Conservation (phyloP, 2,329 filamentous ascomycete genomes). For the Colletotrichum graminicola region DNA sequence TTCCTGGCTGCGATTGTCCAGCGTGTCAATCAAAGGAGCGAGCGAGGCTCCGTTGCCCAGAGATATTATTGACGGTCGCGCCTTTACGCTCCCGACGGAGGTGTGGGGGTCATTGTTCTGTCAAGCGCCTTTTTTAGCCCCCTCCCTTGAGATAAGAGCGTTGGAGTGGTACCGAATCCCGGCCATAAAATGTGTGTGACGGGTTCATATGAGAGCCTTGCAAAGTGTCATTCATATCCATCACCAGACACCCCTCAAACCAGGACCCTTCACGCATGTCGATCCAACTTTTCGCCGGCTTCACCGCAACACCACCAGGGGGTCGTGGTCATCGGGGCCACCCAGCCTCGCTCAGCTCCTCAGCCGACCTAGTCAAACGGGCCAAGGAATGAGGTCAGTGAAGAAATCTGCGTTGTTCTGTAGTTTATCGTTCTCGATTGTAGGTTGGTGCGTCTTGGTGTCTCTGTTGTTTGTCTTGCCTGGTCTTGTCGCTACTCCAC, state of each 20-base stretch:
- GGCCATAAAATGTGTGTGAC: constrained; percentile 12
- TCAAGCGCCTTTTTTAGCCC: constrained; percentile 16
- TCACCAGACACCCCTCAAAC: constrained; percentile 37
- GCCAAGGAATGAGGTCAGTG: constrained; percentile 6
- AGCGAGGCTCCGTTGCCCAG: constrained; percentile 24
- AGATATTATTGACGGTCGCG: constrained; percentile 13
- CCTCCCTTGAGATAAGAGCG: constrained; percentile 35
- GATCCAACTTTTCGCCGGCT: constrained; percentile 15
- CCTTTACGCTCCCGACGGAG: constrained; percentile 15
- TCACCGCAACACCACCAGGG: constrained; percentile 31
- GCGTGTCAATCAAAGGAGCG: constrained; percentile 11
- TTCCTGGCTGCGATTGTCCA: background rate
- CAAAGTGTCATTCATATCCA: constrained; percentile 7
- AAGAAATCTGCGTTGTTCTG: background rate
- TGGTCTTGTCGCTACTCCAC: constrained; percentile 6
- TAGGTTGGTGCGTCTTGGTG: background rate
- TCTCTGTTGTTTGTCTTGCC: background rate
- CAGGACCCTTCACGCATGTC: constrained; percentile 37
- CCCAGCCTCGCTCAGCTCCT: constrained; percentile 18
- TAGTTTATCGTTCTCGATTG: background rate
- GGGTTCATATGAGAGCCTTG: background rate
- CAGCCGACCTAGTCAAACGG: constrained; percentile 2
- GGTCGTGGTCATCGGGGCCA: constrained; percentile 21
- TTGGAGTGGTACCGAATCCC: constrained; percentile 34
- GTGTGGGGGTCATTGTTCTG: constrained; percentile 28